These are phyloP conservation scores for Chimonanthus praecox DNA, from an alignment of 164 flowering plant species.

Conservation along the genomic window DNA sequence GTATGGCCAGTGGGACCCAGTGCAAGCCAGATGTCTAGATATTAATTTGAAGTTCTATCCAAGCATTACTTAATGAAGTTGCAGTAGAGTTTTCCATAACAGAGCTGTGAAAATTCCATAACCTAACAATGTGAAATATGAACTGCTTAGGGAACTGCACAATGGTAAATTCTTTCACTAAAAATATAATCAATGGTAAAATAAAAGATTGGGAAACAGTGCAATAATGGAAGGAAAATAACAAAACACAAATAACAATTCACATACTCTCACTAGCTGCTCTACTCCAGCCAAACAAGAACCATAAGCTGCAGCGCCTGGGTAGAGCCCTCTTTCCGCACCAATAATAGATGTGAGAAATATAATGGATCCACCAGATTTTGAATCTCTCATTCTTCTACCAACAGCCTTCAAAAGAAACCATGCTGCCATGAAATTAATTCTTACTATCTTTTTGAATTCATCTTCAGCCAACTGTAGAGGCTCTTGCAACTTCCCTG, in stretches of 20 bases:
- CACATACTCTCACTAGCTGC: slow-evolving; percentile 78
- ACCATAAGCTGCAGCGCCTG: slow-evolving; percentile 85
- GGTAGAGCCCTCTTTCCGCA: slow-evolving; percentile 81
- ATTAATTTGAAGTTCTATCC: too few species aligned
- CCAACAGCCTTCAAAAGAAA: slow-evolving; percentile 70
- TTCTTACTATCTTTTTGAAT: slow-evolving; percentile 59
- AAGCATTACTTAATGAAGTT: too few species aligned
- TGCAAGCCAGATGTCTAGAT: too few species aligned
- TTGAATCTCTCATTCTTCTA: slow-evolving; percentile 54
- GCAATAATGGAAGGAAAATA: neutral
- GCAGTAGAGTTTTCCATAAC: too few species aligned
- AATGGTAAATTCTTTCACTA: too few species aligned
- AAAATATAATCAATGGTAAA: neutral
- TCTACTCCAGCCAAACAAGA: slow-evolving; percentile 69
- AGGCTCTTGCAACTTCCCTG: slow-evolving; percentile 75
- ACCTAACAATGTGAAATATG: too few species aligned
- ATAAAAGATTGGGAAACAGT: neutral
- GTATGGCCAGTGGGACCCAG: too few species aligned
- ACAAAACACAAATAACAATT: neutral
- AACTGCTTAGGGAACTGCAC: too few species aligned
- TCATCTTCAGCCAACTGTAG: slow-evolving; percentile 51
- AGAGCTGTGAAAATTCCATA: too few species aligned
- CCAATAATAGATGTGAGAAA: slow-evolving; percentile 69
- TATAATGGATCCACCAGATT: slow-evolving; percentile 79
- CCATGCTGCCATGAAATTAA: slow-evolving; percentile 79